phyloP scores from a whole-genome alignment of 1,284 basidiomycete genomes.

The Filobasidium uniguttulatum region DNA sequence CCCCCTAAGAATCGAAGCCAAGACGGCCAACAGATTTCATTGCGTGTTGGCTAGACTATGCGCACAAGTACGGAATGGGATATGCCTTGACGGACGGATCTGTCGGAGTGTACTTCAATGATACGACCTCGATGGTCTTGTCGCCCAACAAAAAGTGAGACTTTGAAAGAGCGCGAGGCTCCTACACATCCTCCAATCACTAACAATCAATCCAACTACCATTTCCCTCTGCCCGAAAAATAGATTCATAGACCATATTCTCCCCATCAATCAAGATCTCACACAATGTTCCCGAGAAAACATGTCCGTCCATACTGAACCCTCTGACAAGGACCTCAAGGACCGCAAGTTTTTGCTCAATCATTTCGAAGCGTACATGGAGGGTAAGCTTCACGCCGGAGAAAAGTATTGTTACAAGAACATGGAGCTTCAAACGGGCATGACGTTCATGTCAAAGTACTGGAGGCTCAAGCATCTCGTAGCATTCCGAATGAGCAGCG shows the following conservation, averaged over 20 bases:
- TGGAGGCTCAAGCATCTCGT: slow-evolving; percentile 93
- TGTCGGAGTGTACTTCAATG: slow-evolving; percentile 91
- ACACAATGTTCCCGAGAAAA: not conserved
- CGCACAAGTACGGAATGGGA: slow-evolving; percentile 96
- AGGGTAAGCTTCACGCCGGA: slow-evolving; percentile 66
- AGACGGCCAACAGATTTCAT: slow-evolving; percentile 68
- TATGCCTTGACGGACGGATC: slow-evolving; percentile 91
- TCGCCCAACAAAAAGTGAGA: slow-evolving; percentile 67
- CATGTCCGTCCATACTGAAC: slow-evolving; percentile 15
- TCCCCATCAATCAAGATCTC: slow-evolving; percentile 11
- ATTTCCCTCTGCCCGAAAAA: not conserved
- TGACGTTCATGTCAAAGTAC: slow-evolving; percentile 93
- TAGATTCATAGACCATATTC: slow-evolving; percentile 18
- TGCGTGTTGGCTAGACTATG: slow-evolving; percentile 95
- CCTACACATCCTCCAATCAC: not conserved
- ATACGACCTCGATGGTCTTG: slow-evolving; percentile 73
- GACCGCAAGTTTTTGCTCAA: slow-evolving; percentile 76
- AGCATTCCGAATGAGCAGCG: slow-evolving; percentile 89
- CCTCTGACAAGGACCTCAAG: slow-evolving; percentile 7
- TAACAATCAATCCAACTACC: too few species aligned
- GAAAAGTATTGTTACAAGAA: slow-evolving; percentile 66
- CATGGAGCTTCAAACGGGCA: slow-evolving; percentile 51
- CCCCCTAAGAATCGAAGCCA: not conserved
- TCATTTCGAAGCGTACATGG: slow-evolving; percentile 86
- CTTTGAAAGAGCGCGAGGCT: not conserved